phyloP scores from a whole-genome alignment of 805 yeast species.

The Saccharomycopsis fibuligera region DNA sequence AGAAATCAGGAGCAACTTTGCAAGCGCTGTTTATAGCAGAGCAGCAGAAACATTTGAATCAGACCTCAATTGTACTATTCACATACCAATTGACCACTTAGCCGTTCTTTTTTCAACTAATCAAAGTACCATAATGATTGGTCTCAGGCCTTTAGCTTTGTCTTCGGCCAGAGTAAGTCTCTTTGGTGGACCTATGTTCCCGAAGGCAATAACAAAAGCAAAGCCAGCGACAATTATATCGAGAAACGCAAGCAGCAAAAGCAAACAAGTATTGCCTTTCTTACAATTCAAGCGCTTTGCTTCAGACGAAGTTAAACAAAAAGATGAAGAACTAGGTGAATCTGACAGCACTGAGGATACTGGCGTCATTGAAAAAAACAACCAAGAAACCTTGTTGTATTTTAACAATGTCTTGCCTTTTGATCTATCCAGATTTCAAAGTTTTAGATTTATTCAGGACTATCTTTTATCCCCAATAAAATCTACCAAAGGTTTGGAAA shows the following conservation, averaged over 20 bases:
- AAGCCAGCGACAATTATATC: too few species aligned
- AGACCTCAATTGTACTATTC: too few species aligned
- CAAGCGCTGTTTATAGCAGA: too few species aligned
- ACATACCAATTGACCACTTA: too few species aligned
- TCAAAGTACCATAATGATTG: not conserved
- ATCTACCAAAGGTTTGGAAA: not conserved
- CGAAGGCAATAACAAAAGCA: too few species aligned
- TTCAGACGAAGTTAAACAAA: conserved; percentile 25
- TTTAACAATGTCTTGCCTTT: conserved; percentile 42
- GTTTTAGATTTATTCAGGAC: conserved; percentile 1
- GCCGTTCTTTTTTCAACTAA: not conserved
- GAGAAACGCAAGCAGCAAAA: too few species aligned
- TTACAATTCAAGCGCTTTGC: not conserved
- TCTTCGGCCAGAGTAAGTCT: too few species aligned
- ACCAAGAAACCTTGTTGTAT: conserved; percentile 45
- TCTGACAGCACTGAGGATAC: conserved; percentile 47
- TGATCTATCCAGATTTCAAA: conserved; percentile 7
- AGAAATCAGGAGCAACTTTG: too few species aligned
- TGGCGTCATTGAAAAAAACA: conserved; percentile 48
- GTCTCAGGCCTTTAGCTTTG: too few species aligned
- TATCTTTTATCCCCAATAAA: not conserved
- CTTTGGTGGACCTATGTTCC: too few species aligned
- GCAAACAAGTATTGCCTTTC: not conserved
- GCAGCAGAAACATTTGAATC: too few species aligned
- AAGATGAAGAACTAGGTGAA: conserved; percentile 48